Conservation (phyloP, 371 early-diverging fungal genomes). For the Actinomortierella wolfii region DNA sequence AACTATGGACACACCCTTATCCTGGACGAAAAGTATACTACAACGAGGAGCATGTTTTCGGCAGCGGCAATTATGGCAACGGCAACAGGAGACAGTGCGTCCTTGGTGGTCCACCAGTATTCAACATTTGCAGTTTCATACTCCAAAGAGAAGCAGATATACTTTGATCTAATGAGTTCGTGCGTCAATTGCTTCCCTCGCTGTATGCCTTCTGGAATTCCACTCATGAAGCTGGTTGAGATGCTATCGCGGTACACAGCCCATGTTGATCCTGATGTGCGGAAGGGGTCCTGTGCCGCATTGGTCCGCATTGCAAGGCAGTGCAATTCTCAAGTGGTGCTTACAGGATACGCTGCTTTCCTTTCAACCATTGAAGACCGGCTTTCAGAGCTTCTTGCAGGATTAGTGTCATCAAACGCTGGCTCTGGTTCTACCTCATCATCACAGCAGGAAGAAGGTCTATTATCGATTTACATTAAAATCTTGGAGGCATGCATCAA, state of each 20-base stretch:
- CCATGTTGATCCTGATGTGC: conserved; percentile 84
- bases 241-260: conserved; percentile 78
- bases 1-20: conserved; percentile 38
- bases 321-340: conserved; percentile 64
- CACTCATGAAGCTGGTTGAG: conserved; percentile 70
- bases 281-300: conserved; percentile 67
- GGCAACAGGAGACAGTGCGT: conserved; percentile 34
- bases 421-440: conserved; percentile 4
- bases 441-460: conserved; percentile 26
- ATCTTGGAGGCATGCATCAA: conserved; percentile 56
- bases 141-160: conserved; percentile 68
- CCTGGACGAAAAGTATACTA: conserved; percentile 43
- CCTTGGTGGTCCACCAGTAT: conserved; percentile 62
- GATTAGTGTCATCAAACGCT: conserved; percentile 5
- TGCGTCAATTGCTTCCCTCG: conserved; percentile 78
- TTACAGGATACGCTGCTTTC: conserved; percentile 60
- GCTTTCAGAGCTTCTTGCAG: conserved; percentile 56
- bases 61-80: conserved; percentile 39
- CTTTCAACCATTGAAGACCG: conserved; percentile 67
- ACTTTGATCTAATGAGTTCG: conserved; percentile 68
- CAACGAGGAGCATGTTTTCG: conserved; percentile 43
- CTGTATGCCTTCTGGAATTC: conserved; percentile 69
- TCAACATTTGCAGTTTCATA: conserved; percentile 62
- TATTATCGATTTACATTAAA: conserved; percentile 48
- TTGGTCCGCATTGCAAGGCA: conserved; percentile 71